Evolutionary conservation across 169 alveolate species (phyloP).

Genomic region (Plasmodium knowlesi): DNA sequence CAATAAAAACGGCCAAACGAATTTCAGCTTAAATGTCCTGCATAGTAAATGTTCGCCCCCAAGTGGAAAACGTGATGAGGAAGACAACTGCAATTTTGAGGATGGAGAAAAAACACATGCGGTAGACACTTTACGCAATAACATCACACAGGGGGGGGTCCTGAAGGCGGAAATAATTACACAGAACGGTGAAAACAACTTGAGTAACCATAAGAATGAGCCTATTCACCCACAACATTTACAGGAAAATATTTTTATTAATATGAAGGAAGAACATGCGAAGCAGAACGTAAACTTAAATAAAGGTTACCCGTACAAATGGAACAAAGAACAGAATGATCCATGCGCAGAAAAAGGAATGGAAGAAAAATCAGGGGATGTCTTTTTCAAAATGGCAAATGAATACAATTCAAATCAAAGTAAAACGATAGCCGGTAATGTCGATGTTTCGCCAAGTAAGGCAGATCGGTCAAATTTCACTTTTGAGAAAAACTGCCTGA

Average conservation of each 20-base stretch:
- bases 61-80: background rate
- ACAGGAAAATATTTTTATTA: background rate
- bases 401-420: background rate
- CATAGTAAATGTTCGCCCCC: background rate
- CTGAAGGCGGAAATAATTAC: background rate
- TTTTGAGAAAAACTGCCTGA: background rate
- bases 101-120: background rate
- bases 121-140: background rate
- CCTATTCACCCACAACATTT: background rate
- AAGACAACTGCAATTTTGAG: background rate
- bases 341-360: background rate
- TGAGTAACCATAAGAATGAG: background rate
- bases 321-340: background rate
- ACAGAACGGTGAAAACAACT: background rate
- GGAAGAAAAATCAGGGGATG: background rate
- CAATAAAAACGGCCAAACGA: background rate
- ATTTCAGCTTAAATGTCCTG: background rate
- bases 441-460: background rate
- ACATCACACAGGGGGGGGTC: background rate
- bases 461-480: background rate
- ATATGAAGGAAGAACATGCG: background rate
- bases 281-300: background rate
- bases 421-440: background rate
- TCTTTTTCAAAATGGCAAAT: background rate
- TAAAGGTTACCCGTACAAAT: background rate